phyloP scores from a whole-genome alignment of 2,329 filamentous ascomycete genomes.

The Microdochium nivale region DNA sequence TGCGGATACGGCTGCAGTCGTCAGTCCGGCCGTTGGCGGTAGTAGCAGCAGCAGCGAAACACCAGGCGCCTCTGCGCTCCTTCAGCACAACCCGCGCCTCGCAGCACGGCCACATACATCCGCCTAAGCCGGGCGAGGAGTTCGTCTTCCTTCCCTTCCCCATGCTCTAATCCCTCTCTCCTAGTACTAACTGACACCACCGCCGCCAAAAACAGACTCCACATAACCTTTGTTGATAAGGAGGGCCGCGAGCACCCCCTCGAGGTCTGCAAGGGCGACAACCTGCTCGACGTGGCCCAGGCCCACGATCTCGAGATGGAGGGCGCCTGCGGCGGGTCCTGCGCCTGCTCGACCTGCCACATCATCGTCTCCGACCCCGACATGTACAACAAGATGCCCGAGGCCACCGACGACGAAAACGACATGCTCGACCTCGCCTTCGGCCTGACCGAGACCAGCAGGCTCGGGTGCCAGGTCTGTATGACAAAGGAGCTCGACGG shows the following conservation, averaged over 20 bases:
- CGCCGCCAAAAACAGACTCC: slow-evolving; percentile 47
- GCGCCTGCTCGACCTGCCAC: slow-evolving; percentile 89
- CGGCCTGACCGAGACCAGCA: slow-evolving; percentile 74
- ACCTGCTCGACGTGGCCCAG: slow-evolving; percentile 90
- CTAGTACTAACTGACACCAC: background rate
- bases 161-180: too few relatives aligned
- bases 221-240: slow-evolving; percentile 91
- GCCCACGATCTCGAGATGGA: slow-evolving; percentile 97
- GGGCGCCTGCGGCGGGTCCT: slow-evolving; percentile 90
- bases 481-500: slow-evolving; percentile 91
- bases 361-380: slow-evolving; percentile 71
- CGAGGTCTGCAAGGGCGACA: slow-evolving; percentile 78
- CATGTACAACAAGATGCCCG: slow-evolving; percentile 69
- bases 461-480: slow-evolving; percentile 81
- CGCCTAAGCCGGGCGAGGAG: slow-evolving; percentile 89
- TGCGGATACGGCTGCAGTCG: slow-evolving; percentile 5
- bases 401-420: slow-evolving; percentile 74
- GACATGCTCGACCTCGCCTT: slow-evolving; percentile 90
- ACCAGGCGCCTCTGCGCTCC: slow-evolving; percentile 22
- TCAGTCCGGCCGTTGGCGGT: background rate
- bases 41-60: background rate
- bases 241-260: slow-evolving; percentile 69
- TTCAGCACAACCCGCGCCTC: slow-evolving; percentile 58
- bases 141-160: slow-evolving; percentile 33
- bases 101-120: slow-evolving; percentile 70